A percentile compares a stretch with the other conserved stretches of the same genome.
These are phyloP conservation scores for Oryza glumipatula DNA, from an alignment of 176 grass and related monocot genomes.

Conservation along the genomic window DNA sequence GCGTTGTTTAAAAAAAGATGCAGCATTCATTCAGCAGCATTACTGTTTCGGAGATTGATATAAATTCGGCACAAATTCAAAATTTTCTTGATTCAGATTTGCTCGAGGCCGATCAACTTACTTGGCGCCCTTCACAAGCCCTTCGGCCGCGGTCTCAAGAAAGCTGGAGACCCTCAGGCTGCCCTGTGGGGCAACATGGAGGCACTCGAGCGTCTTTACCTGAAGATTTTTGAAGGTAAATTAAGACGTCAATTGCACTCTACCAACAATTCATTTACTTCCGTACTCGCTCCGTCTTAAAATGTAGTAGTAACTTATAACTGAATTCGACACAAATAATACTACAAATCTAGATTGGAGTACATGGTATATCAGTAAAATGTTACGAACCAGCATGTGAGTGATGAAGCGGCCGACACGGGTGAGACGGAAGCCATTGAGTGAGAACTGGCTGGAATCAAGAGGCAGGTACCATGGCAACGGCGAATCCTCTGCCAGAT, in stretches of 20 bases:
- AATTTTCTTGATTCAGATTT: not conserved
- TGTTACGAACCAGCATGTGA: too few relatives aligned
- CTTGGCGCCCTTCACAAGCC: slow-evolving; percentile 40
- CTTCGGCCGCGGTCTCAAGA: slow-evolving; percentile 39
- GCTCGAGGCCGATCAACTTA: not conserved
- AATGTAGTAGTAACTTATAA: too few relatives aligned
- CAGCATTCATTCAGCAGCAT: too few relatives aligned
- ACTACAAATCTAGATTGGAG: too few relatives aligned
- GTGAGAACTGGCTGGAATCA: slow-evolving; percentile 34
- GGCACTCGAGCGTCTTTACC: slow-evolving; percentile 33
- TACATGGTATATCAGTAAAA: too few relatives aligned
- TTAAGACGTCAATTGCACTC: too few relatives aligned
- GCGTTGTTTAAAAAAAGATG: too few relatives aligned
- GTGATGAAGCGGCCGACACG: slow-evolving; percentile 4
- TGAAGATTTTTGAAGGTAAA: not conserved
- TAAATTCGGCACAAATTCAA: not conserved
- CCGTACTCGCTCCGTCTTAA: too few relatives aligned
- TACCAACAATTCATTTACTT: too few relatives aligned
- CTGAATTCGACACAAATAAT: too few relatives aligned
- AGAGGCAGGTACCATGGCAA: slow-evolving; percentile 54
- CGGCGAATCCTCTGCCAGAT: slow-evolving; percentile 47
- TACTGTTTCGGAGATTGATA: not conserved
- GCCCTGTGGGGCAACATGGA: slow-evolving; percentile 40
- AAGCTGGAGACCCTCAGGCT: slow-evolving; percentile 38
- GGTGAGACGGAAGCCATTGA: slow-evolving; percentile 42